Base-by-base conservation (phyloP, 345 rosid species). In the Ricinus communis region DNA sequence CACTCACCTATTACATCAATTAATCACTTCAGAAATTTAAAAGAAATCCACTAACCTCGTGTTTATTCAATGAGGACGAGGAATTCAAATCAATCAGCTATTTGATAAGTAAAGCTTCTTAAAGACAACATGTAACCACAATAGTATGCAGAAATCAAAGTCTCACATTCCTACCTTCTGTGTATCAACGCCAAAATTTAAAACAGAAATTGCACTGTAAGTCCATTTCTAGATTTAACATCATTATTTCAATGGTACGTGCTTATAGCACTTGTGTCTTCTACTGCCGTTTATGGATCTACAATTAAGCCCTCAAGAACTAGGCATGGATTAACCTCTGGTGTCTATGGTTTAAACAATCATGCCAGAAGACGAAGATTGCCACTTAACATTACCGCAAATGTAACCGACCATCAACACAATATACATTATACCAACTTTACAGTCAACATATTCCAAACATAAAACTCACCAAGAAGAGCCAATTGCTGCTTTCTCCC, bases 401-500 rank as follows among this genome's bases (percentile, higher is more conserved):
- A 12, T 28, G 19, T 57, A n/a, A 6, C 24, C 28, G 18, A 52
- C 47, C 19, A 64, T 28, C 19, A 49, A 66, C 18, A 46, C 2
- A 14, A 57, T 27, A 46, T 30, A 36, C 33, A 59, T 47, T 10
- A 40, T 46, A 55, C 68, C 66, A 45, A 38, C 65, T 59, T 38
- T 59, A 31, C 21, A 71, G 15, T 47, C 16, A 40, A 31, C 10
- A 47, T 19, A 41, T 13, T 36, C 40, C 40, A 70, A 61, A 53
- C 13, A 46, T 41, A 82, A 67, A 65, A 69, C 90, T 81, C 72
- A 91, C 99, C 99, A 54, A 91, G 87, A 74, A 80, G 77, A 52
- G 99, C 96, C 70, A 96, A 64, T 8, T 89, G 94, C 75, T 96
- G 99, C 87, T 96, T 96, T 84, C 99, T 86, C 71, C 99, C 98